phyloP scores from a whole-genome alignment of 768 basidiomycete species.

The Glaciozyma martinii region DNA sequence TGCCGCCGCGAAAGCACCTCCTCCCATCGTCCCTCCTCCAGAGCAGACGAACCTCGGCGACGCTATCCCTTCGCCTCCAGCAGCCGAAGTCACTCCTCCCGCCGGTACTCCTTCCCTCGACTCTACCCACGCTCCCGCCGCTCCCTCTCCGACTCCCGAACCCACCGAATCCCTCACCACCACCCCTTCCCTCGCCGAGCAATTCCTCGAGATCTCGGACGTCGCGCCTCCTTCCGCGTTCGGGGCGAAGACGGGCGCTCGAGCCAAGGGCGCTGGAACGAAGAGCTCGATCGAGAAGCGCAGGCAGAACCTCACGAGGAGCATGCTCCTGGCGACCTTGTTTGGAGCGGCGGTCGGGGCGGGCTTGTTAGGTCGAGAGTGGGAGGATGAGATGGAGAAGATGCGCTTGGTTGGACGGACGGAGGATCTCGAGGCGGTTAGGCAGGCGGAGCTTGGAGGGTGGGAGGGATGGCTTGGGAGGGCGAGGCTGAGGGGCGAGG shows the following conservation, averaged over 20 bases:
- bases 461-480: conserved; percentile 45
- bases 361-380: conserved; percentile 66
- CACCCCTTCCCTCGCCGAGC: conserved; percentile 25
- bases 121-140: not conserved
- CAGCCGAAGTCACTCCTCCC: conserved; percentile 5
- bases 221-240: conserved; percentile 19
- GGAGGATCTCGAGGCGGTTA: conserved; percentile 24
- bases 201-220: conserved; percentile 33
- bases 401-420: conserved; percentile 44
- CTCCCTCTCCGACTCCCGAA: not conserved
- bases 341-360: conserved; percentile 53
- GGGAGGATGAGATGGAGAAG: conserved; percentile 63
- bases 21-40: not conserved
- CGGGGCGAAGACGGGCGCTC: conserved; percentile 25
- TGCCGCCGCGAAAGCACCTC: too few relatives aligned
- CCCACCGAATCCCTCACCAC: not conserved
- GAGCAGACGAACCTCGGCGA: not conserved
- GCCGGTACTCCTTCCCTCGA: not conserved
- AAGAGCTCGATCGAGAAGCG: conserved; percentile 69
- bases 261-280: conserved; percentile 45
- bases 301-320: conserved; percentile 51
- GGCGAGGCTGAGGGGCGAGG: conserved; percentile 28
- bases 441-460: conserved; percentile 23
- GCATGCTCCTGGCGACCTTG: conserved; percentile 48
- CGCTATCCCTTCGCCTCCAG: not conserved